Evolutionary conservation across 139 green algal species (phyloP), one percentile per base, ranked within the genome.

Genomic region (Coelastrella sp.): DNA sequence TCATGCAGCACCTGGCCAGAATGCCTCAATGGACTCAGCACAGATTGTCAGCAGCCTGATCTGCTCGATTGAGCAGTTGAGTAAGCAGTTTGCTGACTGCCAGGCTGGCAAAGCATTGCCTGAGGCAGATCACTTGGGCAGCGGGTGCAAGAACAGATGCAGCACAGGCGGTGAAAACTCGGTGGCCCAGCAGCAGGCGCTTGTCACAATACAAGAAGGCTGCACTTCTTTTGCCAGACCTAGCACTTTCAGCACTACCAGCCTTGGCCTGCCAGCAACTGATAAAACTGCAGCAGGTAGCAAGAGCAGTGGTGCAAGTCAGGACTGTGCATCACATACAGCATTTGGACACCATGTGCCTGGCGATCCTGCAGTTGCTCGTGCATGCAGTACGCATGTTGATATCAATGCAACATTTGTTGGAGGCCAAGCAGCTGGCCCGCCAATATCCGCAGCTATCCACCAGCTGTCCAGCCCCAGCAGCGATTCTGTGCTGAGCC

Each of bases 1-100:
- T 17, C 24, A 25, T 17, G 35, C 49, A 25, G 49, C 49, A 20
- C 25, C 78, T 35, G 6, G 12, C 35, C 12, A 35, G 49, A 12
- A 68, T 57, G 25, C 8, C 24, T 24, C 74, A 81, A 81, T 5
- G 74, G 12, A 11, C 27, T 57, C 74, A 81, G 25, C 24, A 59
- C 35, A 25, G 84, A 89, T 75, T 24, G 82, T 87, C 4, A 58
- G 58, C 82, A 87, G 84, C 61, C 19, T 88, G 9, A 88, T 88
- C 49, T 7, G 63, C 68, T 81, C 68, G 20, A 88, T 88, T 57
- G 84, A 80, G 66, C 24, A 57, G 10, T 81, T 88, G 84, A 81
- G 68, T n/a, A 11, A 58, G 58, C 85, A 90, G 11, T 84, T 90
- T 84, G 85, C 73, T 63, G 85, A 84, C 9, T 83, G 85, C 25